Percentiles rank a stretch among this genome's conserved stretches.
Conservation (phyloP, 495 filamentous ascomycete genomes). For the Daldinia concentrica region DNA sequence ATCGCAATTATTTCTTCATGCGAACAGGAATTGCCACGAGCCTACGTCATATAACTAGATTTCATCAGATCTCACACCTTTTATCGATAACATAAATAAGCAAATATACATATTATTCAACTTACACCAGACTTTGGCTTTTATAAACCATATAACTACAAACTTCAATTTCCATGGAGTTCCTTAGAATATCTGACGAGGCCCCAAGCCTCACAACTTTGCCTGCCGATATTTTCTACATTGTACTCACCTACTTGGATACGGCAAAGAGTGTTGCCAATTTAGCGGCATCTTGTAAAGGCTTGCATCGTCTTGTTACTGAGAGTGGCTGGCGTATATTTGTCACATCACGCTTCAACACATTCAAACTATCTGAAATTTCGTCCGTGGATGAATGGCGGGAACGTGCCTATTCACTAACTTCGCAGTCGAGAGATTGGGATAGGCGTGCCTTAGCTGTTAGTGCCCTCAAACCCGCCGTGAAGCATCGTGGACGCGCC, state of each 20-base stretch:
- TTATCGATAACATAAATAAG: conserved; percentile 4
- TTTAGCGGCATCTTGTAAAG: conserved; percentile 46
- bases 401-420: conserved; percentile 50
- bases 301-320: conserved; percentile 42
- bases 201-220: conserved; percentile 38
- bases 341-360: conserved; percentile 50
- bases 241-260: conserved; percentile 51
- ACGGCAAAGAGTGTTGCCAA: conserved; percentile 50
- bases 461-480: conserved; percentile 31
- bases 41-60: conserved; percentile 20
- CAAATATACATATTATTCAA: neutral
- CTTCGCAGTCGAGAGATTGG: conserved; percentile 57
- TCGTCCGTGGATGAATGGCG: conserved; percentile 44
- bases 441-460: conserved; percentile 51
- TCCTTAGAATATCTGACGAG: conserved; percentile 14
- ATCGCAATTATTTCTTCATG: neutral
- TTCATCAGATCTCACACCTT: neutral
- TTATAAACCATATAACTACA: neutral
- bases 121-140: neutral
- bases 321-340: conserved; percentile 56
- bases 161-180: neutral
- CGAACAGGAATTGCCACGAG: conserved; percentile 9
- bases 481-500: conserved; percentile 12
- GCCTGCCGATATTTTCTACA: conserved; percentile 52
- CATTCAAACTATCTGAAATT: conserved; percentile 39